A percentile compares a stretch with the other conserved stretches of the same genome.
Conservation (phyloP, 2,329 filamentous ascomycete genomes). For the Cytospora schulzeri region DNA sequence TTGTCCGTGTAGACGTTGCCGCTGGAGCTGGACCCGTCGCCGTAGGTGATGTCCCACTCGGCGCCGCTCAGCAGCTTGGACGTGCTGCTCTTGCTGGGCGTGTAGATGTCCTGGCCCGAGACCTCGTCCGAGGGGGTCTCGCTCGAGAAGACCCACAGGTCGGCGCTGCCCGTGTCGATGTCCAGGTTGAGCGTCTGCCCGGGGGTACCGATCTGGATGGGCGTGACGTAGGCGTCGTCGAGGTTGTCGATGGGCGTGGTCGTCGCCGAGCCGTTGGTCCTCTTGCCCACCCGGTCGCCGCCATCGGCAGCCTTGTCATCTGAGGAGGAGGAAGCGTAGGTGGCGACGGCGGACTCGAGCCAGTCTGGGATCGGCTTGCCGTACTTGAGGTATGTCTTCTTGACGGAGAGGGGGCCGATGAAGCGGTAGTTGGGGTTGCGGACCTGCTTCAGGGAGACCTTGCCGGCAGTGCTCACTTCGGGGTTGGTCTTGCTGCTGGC, state of each 20-base stretch:
- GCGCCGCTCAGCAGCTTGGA: constrained; percentile 33
- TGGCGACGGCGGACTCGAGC: constrained; percentile 25
- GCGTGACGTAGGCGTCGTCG: constrained; percentile 39
- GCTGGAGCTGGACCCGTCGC: constrained; percentile 37
- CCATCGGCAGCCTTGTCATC: too few species aligned
- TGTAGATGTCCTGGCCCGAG: constrained; percentile 37
- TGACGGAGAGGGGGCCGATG: constrained; percentile 27
- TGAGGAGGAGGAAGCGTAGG: constrained; percentile 7
- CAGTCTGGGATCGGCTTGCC: constrained; percentile 25
- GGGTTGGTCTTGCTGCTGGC: constrained; percentile 11
- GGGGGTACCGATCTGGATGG: constrained; percentile 42
- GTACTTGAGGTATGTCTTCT: constrained; percentile 31
- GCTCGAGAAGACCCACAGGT: constrained; percentile 43
- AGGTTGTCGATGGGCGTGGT: constrained; percentile 29
- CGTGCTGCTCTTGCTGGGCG: constrained; percentile 35
- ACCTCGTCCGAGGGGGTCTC: constrained; percentile 31
- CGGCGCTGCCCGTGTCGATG: constrained; percentile 50
- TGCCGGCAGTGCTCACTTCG: constrained; percentile 16
- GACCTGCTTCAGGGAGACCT: constrained; percentile 25
- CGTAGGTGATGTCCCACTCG: constrained; percentile 39
- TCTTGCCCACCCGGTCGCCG: neutral
- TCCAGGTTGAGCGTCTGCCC: constrained; percentile 46
- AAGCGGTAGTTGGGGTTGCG: constrained; percentile 28
- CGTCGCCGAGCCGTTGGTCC: constrained; percentile 27
- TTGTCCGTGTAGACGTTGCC: constrained; percentile 38